These are phyloP conservation scores for Platanus orientalis DNA, from an alignment of 164 flowering plant genomes.

Conservation along the genomic window DNA sequence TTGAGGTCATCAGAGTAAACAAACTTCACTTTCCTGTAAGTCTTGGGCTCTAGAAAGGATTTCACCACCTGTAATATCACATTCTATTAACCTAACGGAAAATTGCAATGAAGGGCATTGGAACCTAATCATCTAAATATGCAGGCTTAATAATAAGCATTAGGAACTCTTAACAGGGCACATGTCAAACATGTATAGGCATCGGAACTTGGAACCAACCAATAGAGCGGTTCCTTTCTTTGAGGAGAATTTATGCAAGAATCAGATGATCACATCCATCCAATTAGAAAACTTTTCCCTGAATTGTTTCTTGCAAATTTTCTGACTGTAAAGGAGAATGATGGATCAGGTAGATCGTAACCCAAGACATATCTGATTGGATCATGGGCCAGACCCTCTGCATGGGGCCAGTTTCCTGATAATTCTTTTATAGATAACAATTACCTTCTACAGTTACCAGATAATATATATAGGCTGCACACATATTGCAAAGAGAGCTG, in stretches of 20 bases:
- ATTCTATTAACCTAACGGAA: background rate
- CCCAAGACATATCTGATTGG: background rate
- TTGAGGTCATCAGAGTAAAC: constrained; percentile 62
- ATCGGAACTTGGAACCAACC: too few relatives aligned
- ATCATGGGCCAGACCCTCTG: background rate
- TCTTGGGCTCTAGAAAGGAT: constrained; percentile 87
- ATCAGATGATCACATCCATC: background rate
- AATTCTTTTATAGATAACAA: background rate
- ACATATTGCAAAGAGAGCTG: background rate
- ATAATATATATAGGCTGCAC: too few relatives aligned
- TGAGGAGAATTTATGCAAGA: background rate
- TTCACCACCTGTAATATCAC: constrained; percentile 59
- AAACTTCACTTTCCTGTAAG: constrained; percentile 77
- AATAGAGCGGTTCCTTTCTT: too few relatives aligned
- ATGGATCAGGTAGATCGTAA: background rate
- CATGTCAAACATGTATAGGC: background rate
- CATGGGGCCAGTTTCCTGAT: background rate
- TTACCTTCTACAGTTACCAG: background rate
- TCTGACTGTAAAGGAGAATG: background rate
- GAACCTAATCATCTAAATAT: background rate
- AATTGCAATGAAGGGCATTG: background rate
- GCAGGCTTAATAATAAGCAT: background rate
- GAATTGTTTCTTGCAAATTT: background rate
- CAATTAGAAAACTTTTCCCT: background rate
- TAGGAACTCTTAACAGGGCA: background rate